A percentile compares a stretch with the other conserved stretches of the same genome.
phyloP scores from a whole-genome alignment of 1,139 yeast species.

The Pichia sp. region DNA sequence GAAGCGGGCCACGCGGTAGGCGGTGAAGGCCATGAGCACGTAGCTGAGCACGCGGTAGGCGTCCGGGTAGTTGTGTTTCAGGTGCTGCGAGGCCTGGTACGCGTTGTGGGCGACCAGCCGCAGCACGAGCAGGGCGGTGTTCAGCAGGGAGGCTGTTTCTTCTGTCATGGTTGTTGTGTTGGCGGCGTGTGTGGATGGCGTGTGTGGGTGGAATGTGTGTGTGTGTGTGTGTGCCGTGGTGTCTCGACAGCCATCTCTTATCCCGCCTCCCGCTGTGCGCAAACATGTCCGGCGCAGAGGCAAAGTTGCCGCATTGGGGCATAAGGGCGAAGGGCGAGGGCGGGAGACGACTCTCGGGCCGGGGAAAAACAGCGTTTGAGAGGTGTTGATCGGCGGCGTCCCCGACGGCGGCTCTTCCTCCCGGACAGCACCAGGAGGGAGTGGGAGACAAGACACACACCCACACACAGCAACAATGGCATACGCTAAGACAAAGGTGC shows the following conservation, averaged over 20 bases:
- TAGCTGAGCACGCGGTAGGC: neutral
- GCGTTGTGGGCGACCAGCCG: neutral
- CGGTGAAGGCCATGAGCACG: neutral
- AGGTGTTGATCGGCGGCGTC: no score
- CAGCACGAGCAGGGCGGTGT: neutral
- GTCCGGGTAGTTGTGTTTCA: neutral
- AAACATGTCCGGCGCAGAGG: neutral
- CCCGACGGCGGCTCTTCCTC: no score
- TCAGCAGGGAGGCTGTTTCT: neutral
- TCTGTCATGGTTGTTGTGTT: neutral
- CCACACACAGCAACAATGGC: conserved; percentile 14
- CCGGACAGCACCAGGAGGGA: no score
- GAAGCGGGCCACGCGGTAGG: neutral
- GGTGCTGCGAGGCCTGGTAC: neutral
- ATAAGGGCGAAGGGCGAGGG: neutral
- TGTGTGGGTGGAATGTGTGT: no score
- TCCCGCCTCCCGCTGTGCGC: neutral
- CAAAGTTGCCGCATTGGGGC: neutral
- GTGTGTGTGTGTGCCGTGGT: no score
- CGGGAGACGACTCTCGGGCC: neutral
- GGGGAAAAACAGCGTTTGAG: no score
- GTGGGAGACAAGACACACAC: neutral
- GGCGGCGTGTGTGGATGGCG: no score
- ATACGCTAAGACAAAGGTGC: conserved; percentile 38
- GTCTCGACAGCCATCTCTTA: no score